Base-by-base conservation (phyloP, 208 protist species). In the Crithidia expoeki region DNA sequence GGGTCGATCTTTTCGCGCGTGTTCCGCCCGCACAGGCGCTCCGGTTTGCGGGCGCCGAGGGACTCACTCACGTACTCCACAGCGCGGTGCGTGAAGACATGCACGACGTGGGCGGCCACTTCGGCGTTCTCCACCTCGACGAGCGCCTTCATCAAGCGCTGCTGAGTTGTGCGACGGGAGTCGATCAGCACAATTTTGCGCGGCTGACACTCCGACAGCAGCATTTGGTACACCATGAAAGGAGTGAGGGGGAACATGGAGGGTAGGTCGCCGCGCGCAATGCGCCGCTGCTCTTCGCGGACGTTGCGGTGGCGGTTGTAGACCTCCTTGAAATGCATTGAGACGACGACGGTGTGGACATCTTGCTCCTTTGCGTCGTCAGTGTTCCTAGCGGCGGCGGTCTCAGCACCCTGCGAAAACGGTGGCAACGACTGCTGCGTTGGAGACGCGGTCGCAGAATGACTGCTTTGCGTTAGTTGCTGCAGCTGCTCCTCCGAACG, bases 211-310 rank as follows among this genome's bases (percentile, higher is more conserved):
- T 72, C 79, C 12, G 59, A 52, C 19, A 73, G 57, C 28, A 93
- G 60, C 34, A 89, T 50, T 49, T 93, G 72, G 60, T 84, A 85
- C 9, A 90, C 63, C 46, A 90, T 75, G 38, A 85, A 84, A 12
- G 83, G 75, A 5, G 82, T 80, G 12, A 90, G 64, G 21, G 68
- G 65, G 40, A 79, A 81, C 33, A 27, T 44, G 0, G 34, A 30
- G 32, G 57, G 36, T 36, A 14, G 42, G n/a, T 30, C 52, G 27
- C 40, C 42, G 30, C 60, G 52, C 23, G 27, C 42, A 32, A 23
- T 32, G 2, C 51, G 38, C 27, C n/a, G 17, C 14, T 21, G 1
- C 9, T 68, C 67, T 30, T 59, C 60, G 11, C 47, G 38, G n/a
- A 51, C 14, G 47, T 72, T 58, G 36, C 68, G 61, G 44, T 72